Base-by-base conservation (phyloP, 306 rosid species). In the Quercus variabilis region DNA sequence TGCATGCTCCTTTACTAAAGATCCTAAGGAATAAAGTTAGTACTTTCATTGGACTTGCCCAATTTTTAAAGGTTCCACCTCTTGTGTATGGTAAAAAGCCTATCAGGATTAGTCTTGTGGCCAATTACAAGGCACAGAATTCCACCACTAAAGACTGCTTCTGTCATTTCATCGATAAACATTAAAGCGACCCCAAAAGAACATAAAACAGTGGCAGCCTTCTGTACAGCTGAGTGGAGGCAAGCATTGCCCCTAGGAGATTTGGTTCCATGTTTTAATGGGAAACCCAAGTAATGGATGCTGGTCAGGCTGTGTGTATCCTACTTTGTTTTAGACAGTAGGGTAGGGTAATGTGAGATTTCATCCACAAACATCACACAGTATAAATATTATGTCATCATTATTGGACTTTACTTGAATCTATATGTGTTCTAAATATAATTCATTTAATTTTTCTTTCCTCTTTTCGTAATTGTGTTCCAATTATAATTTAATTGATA, bases 191-290 rank as follows among this genome's bases (percentile, higher is more conserved):
- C 49, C 26, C 26, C 64, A 68, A 87, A 86, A 80, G 56, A 19
- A 58, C 63, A 73, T 54, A 73, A 77, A 65, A 62, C 18, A 72
- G 23, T 17, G 3, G 54, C 46, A 78, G 63, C 74, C 74, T 68
- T 76, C 82, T 84, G 84, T 81, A 84, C 74, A 76, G 74, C 55
- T 76, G 38, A 81, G 83, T 81, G 86, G 84, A 81, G 65, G 56
- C 31, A 67, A 43, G 56, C 25, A 59, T 43, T 70, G 20, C 49
- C 35, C 56, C 67, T 7, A 3, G 43, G 69, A 54, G 35, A 43
- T 3, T 73, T 80, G 70, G 79, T 64, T 52, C 71, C 13, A 30
- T 80, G 71, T 74, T 78, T 77, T 73, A 55, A 35, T 56, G 85
- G 75, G 65, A 26, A 76, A 71, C 69, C 70, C 79, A 79, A 76